Evolutionary conservation across 2,329 filamentous ascomycete species (phyloP), one percentile per base, ranked within the genome.

Genomic region (Hansfordia pulvinata): DNA sequence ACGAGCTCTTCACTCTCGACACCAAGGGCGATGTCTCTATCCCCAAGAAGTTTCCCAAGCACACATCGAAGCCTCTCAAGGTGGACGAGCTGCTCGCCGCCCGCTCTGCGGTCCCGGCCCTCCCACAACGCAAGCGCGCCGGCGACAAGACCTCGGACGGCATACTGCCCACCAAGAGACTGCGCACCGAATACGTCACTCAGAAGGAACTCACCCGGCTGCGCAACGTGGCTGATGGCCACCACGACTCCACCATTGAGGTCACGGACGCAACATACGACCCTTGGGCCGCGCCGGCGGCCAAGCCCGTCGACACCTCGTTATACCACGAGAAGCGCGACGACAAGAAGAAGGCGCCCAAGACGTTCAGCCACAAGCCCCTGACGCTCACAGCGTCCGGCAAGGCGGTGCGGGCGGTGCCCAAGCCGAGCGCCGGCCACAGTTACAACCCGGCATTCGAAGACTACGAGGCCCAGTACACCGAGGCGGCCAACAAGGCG

Each of bases 391-490:
- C 81, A n/a, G 80, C 78, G 22, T 83, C 66, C 44, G 86, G 85
- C 19, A 93, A 88, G 50, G 53, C 67, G 0, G 62, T 93, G 7
- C 80, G 83, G 2, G 76, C 85, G 3, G 79, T 98, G 1, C 64
- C 68, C 34, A 80, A 75, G 43, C 90, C 90, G 2, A 67, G 74
- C 6, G 83, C 77, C 10, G 85, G 83, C 32, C 83, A 77, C 51
- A 93, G 83, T 41, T 98, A 98, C 59, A 98, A 98, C 49, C 90
- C 90, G 0, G 60, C 71, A 5, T 92, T 92, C 40, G 68, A 73
- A 35, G 85, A 93, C 35, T 98, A 92, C 65, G 77, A 86, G 41
- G 64, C 70, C 7, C 69, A 88, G 10, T 58, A 93, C 23, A 64
- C 69, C 12, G 62, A 70, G 21, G 83, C 92, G 52, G 80, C 83